Evolutionary conservation across 495 filamentous ascomycete genomes (phyloP).

Genomic region (Halenospora varia): DNA sequence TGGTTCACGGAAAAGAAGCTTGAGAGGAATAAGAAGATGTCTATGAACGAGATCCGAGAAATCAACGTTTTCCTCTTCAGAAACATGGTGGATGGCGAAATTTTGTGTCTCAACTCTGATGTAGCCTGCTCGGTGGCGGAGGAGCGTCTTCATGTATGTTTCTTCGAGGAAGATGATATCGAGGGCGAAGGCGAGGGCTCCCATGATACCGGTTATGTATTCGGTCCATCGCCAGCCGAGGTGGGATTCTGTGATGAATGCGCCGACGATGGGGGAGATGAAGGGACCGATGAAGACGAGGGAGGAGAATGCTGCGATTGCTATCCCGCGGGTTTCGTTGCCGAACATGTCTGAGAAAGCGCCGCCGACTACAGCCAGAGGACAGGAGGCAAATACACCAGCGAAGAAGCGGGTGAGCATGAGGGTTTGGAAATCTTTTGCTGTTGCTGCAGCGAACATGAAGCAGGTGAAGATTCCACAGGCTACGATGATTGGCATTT

Average conservation of each 20-base stretch:
- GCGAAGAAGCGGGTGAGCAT: constrained; percentile 72
- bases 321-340: constrained; percentile 69
- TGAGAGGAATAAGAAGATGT: constrained; percentile 29
- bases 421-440: constrained; percentile 69
- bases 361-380: constrained; percentile 69
- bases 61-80: constrained; percentile 65
- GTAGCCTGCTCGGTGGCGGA: constrained; percentile 59
- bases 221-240: constrained; percentile 64
- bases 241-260: constrained; percentile 60
- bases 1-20: constrained; percentile 42
- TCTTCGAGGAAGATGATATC: constrained; percentile 62
- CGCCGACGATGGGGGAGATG: constrained; percentile 66
- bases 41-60: constrained; percentile 47
- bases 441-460: constrained; percentile 58
- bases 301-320: constrained; percentile 75
- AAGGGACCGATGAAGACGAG: constrained; percentile 75
- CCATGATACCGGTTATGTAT: constrained; percentile 46
- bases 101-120: constrained; percentile 58
- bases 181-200: constrained; percentile 48
- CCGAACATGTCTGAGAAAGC: constrained; percentile 64
- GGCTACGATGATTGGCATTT: constrained; percentile 2
- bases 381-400: constrained; percentile 64
- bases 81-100: constrained; percentile 63
- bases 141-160: constrained; percentile 54
- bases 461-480: constrained; percentile 48